phyloP scores from a whole-genome alignment of 2,329 filamentous ascomycete genomes.

The Fusarium sp. region DNA sequence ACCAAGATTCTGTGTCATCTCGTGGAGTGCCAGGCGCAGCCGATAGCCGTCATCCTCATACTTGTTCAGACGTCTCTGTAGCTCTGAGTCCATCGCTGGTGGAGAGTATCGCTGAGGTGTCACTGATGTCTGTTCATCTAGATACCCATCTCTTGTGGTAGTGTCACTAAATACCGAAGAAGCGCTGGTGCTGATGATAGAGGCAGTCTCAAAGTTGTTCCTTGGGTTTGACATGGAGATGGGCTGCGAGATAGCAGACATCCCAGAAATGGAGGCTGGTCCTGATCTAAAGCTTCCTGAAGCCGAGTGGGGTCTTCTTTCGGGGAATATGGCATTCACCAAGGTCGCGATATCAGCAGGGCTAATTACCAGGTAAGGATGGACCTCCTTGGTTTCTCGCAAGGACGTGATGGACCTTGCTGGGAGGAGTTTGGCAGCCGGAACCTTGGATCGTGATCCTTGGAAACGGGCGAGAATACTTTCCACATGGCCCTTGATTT shows the following conservation, averaged over 20 bases:
- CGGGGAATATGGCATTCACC: conserved; percentile 85
- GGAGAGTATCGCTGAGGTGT: conserved; percentile 66
- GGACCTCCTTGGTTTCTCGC: conserved; percentile 80
- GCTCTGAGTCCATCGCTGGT: conserved; percentile 56
- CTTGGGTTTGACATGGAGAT: conserved; percentile 69
- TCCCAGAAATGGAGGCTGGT: conserved; percentile 74
- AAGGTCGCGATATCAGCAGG: conserved; percentile 82
- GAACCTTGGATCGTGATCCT: conserved; percentile 59
- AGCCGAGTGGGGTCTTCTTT: conserved; percentile 71
- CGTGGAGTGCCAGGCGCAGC: conserved; percentile 73
- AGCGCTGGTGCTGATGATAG: conserved; percentile 76
- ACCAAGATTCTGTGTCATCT: conserved; percentile 75
- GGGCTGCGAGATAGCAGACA: conserved; percentile 72
- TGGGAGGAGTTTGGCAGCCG: conserved; percentile 70
- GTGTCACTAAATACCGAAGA: conserved; percentile 79
- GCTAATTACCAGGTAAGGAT: conserved; percentile 82
- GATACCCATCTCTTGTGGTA: conserved; percentile 70
- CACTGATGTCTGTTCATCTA: conserved; percentile 64
- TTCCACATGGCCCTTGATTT: conserved; percentile 75
- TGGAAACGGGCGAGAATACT: conserved; percentile 74
- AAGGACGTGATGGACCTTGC: conserved; percentile 78
- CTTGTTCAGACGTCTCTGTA: conserved; percentile 57
- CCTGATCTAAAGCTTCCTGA: conserved; percentile 72
- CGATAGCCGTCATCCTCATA: conserved; percentile 73
- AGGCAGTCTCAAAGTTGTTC: conserved; percentile 72